Percentiles rank a stretch among this genome's conserved stretches.
phyloP scores from a whole-genome alignment of 257 asterid genomes.

The Mentha longifolia region DNA sequence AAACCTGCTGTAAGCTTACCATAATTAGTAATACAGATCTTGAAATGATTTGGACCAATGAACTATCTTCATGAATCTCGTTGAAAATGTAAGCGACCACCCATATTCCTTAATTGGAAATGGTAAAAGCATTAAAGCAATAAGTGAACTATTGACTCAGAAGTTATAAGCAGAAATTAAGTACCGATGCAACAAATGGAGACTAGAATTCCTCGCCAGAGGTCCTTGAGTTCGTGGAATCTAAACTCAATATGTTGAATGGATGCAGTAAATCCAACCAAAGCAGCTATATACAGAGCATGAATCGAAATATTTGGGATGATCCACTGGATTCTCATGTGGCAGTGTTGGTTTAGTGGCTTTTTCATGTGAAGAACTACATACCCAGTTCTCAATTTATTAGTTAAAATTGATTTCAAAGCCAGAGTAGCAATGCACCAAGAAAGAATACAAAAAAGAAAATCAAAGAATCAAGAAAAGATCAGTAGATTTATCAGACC shows the following conservation, averaged over 20 bases:
- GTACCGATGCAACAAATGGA: slow-evolving; percentile 70
- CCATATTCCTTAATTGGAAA: slow-evolving; percentile 61
- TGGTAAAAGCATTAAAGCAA: slow-evolving; percentile 15
- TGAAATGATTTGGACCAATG: slow-evolving; percentile 69
- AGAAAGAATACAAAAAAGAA: not conserved
- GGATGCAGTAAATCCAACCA: slow-evolving; percentile 74
- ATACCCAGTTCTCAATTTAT: slow-evolving; percentile 29
- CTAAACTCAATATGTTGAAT: slow-evolving; percentile 78
- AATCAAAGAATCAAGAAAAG: not conserved
- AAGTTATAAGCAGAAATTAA: slow-evolving; percentile 21
- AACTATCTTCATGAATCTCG: slow-evolving; percentile 64
- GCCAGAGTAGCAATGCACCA: not conserved
- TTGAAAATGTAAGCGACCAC: slow-evolving; percentile 65
- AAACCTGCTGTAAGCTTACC: slow-evolving; percentile 44
- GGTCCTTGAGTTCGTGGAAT: slow-evolving; percentile 86
- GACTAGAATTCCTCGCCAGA: slow-evolving; percentile 81
- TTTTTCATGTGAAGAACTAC: slow-evolving; percentile 65
- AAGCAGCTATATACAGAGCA: slow-evolving; percentile 64
- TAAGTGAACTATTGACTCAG: slow-evolving; percentile 25
- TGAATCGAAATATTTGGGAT: slow-evolving; percentile 68
- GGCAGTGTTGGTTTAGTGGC: slow-evolving; percentile 82
- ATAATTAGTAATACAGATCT: slow-evolving; percentile 59
- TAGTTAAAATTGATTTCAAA: slow-evolving; percentile 17
- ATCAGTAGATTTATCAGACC: not conserved
- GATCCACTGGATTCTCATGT: slow-evolving; percentile 71